A percentile compares a stretch with the other conserved stretches of the same genome.
Evolutionary conservation across 164 flowering plant species (phyloP).

Genomic region (Paratinospora sagittata): DNA sequence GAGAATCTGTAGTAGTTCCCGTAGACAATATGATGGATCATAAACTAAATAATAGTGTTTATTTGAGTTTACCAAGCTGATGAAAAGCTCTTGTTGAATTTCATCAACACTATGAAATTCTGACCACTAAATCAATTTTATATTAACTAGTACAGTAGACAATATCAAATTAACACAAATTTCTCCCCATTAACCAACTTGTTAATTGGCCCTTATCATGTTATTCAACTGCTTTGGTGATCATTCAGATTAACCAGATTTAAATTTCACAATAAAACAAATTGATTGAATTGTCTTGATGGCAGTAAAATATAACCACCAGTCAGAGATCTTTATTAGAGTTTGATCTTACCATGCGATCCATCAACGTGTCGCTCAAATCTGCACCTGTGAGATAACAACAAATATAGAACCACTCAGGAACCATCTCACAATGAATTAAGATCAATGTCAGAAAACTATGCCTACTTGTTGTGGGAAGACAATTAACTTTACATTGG

Average conservation of each 20-base stretch:
- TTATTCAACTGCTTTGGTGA: not conserved
- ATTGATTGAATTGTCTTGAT: not conserved
- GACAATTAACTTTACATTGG: too few species aligned
- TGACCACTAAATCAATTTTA: too few species aligned
- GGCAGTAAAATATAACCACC: not conserved
- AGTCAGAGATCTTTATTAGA: not conserved
- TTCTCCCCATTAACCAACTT: too few species aligned
- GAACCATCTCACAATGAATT: not conserved
- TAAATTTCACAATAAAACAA: not conserved
- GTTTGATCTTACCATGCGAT: slow-evolving; percentile 74
- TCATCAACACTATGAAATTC: not conserved
- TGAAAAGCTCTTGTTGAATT: not conserved
- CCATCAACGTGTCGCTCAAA: slow-evolving; percentile 97
- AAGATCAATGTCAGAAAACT: not conserved
- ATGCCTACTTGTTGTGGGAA: not conserved
- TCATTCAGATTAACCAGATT: not conserved
- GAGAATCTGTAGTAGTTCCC: not conserved
- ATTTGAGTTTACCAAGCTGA: not conserved
- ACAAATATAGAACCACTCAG: slow-evolving; percentile 8
- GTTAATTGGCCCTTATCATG: not conserved
- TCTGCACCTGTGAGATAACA: slow-evolving; percentile 67
- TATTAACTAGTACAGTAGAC: too few species aligned
- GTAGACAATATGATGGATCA: not conserved
- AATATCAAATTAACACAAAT: too few species aligned
- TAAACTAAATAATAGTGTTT: not conserved